Percentiles rank a stretch among this genome's conserved stretches.
These are phyloP conservation scores for Ophiocordyceps australis DNA, from an alignment of 2,329 filamentous ascomycete genomes.

Conservation along the genomic window DNA sequence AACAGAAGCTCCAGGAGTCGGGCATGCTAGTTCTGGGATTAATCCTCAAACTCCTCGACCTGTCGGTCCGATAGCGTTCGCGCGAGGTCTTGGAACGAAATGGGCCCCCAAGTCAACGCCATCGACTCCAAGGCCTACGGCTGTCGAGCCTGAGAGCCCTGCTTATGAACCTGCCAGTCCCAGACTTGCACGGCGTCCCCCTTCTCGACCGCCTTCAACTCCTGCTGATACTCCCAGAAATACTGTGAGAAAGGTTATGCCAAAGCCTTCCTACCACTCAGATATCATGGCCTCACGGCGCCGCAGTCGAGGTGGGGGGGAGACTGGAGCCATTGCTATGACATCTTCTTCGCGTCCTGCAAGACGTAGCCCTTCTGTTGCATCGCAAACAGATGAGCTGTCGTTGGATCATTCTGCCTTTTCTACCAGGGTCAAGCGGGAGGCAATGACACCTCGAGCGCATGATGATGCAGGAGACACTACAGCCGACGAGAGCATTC, in stretches of 20 bases:
- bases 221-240: slow-evolving; percentile 13
- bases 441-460: slow-evolving; percentile 34
- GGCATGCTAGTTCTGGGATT: slow-evolving; percentile 11
- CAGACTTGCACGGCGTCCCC: too few species aligned
- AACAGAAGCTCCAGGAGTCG: slow-evolving; percentile 12
- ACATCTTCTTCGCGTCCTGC: slow-evolving; percentile 15
- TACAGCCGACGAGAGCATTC: slow-evolving; percentile 32
- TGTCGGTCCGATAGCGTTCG: slow-evolving; percentile 10
- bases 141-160: slow-evolving; percentile 27
- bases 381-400: slow-evolving; percentile 28
- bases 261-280: slow-evolving; percentile 7
- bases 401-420: slow-evolving; percentile 21
- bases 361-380: slow-evolving; percentile 25
- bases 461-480: slow-evolving; percentile 37
- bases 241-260: slow-evolving; percentile 13
- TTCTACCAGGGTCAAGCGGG: slow-evolving; percentile 35
- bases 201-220: slow-evolving; percentile 18
- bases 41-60: slow-evolving; percentile 16
- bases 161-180: slow-evolving; percentile 41
- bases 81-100: slow-evolving; percentile 30
- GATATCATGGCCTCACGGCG: slow-evolving; percentile 11
- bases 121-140: slow-evolving; percentile 30
- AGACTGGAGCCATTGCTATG: slow-evolving; percentile 14
- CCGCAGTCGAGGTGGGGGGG: slow-evolving; percentile 17
- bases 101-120: slow-evolving; percentile 40